Conservation (phyloP, 2,329 filamentous ascomycete genomes). For the Colletotrichum falcatum region DNA sequence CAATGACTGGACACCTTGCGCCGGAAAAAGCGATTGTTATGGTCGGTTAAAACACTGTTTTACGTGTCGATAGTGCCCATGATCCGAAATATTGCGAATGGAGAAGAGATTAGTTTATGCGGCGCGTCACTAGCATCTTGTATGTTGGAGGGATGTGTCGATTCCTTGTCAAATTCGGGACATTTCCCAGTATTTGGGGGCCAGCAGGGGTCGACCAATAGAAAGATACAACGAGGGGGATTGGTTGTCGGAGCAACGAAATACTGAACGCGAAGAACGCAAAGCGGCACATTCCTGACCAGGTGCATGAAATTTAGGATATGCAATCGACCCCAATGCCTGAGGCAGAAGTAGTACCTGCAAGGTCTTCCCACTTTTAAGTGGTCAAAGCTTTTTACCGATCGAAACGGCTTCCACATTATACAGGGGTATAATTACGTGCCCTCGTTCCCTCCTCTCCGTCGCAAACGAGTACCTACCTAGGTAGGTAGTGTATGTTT, state of each 20-base stretch:
- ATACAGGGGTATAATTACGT: neutral
- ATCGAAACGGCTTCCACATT: neutral
- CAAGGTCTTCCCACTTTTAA: neutral
- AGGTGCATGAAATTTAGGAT: conserved; percentile 24
- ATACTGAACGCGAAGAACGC: conserved; percentile 12
- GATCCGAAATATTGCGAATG: conserved; percentile 49
- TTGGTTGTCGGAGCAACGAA: conserved; percentile 46
- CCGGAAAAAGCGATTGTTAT: conserved; percentile 39
- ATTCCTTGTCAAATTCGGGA: conserved; percentile 39
- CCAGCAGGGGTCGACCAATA: conserved; percentile 41
- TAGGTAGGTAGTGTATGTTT: too few species aligned
- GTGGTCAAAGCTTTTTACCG: conserved; percentile 11
- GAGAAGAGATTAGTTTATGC: conserved; percentile 52
- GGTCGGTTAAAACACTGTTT: conserved; percentile 50
- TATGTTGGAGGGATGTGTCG: conserved; percentile 39
- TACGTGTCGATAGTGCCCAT: conserved; percentile 57
- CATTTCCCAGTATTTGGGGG: conserved; percentile 42
- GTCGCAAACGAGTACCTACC: neutral
- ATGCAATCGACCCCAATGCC: neutral
- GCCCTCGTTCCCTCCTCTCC: neutral
- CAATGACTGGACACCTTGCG: conserved; percentile 15
- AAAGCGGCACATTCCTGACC: conserved; percentile 30
- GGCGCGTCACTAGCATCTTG: conserved; percentile 48
- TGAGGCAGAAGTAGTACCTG: conserved; percentile 5
- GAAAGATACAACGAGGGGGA: neutral